These are phyloP conservation scores for Zygnema circumcarinatum DNA, from an alignment of 139 green algal genomes.

Conservation along the genomic window DNA sequence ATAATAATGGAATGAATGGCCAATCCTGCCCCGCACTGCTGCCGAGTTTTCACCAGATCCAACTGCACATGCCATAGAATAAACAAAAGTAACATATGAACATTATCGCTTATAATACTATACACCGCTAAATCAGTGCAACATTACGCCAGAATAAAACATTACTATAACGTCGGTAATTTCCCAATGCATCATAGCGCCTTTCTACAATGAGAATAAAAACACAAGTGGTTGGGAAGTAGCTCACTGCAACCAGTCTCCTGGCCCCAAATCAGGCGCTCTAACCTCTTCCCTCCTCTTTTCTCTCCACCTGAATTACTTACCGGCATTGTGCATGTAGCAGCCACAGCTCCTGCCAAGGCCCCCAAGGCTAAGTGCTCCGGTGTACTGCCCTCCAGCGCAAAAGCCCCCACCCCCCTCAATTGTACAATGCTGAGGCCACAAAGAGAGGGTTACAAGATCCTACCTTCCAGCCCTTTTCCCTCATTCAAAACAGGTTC, in stretches of 20 bases:
- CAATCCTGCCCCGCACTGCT: constrained; percentile 69
- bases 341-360: constrained; percentile 69
- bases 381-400: constrained; percentile 64
- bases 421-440: neutral
- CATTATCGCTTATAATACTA: too few relatives aligned
- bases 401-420: constrained; percentile 9
- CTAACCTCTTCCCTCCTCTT: too few relatives aligned
- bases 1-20: constrained; percentile 52
- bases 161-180: too few relatives aligned
- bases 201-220: too few relatives aligned
- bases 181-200: too few relatives aligned
- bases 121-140: too few relatives aligned
- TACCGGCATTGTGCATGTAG: constrained; percentile 73
- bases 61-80: constrained; percentile 61
- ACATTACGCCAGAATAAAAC: too few relatives aligned
- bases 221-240: too few relatives aligned
- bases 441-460: neutral
- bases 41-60: constrained; percentile 77
- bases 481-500: neutral
- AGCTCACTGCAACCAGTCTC: too few relatives aligned
- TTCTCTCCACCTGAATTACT: too few relatives aligned
- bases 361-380: constrained; percentile 73
- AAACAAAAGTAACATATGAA: constrained; percentile 26
- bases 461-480: neutral
- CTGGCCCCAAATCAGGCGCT: too few relatives aligned